Base-by-base conservation (phyloP, 1,284 basidiomycete species). In the Pseudozyma sp. region DNA sequence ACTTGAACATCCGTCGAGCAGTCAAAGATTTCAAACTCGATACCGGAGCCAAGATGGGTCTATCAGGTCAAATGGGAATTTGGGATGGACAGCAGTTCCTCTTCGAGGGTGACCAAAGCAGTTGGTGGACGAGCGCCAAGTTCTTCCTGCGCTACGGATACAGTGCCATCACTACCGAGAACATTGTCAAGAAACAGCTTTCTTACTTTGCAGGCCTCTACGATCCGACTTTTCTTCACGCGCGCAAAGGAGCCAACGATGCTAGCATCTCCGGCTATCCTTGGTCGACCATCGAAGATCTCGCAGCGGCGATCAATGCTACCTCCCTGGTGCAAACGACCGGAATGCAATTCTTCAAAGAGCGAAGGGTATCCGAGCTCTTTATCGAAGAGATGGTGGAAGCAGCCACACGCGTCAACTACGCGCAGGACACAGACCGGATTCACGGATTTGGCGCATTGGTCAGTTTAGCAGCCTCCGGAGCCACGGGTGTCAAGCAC, bases 381-480 rank as follows among this genome's bases (percentile, higher is more conserved):
- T 82, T 81, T 46, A 87, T 89, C 7, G 87, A 88, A 44, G 96
- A 99, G 85, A 85, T 97, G 54, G 88, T 95, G 50, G 93, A 94
- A 68, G 91, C 90, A 3, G 90, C 90, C 5, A 93, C 93, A 8
- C 88, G 94, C 17, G 93, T 94, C 47, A 98, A 97, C 84, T 95
- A 95, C 80, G 93, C 80, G 2, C 82, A 84, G 88, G 89, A 94
- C 80, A 88, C 90, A 19, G 88, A 90, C 77, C 77, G 87, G 29
- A 92, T 98, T 7, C 94, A 97, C 79, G 93, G 89, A 0, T 86
- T 98, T 19, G 94, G 90, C 54, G 92, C 91, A 1, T 84, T 89
- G 16, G 88, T 88, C 58, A 91, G 91, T 8, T 87, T 97, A 13
- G 93, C 93, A 1, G 88, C 93, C 0, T 86, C 83, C 0, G 90